These are phyloP conservation scores for Aegle marmelos DNA, from an alignment of 345 rosid species.

Conservation along the genomic window DNA sequence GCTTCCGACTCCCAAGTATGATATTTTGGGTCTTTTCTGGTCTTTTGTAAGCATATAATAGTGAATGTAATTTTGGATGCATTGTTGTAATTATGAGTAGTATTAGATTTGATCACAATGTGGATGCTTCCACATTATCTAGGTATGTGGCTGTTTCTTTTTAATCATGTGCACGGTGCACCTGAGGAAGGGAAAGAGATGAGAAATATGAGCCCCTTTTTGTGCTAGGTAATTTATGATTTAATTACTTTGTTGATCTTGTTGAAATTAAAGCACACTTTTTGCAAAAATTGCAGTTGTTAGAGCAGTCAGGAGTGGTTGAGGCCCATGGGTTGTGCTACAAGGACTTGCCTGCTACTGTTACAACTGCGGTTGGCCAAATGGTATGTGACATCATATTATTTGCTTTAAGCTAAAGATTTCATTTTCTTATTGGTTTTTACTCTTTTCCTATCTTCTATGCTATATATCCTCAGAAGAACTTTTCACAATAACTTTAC, in stretches of 20 bases:
- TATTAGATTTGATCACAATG: background rate
- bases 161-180: background rate
- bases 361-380: conserved; percentile 69
- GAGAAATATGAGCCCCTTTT: background rate
- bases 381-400: conserved; percentile 47
- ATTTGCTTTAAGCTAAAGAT: conserved; percentile 2
- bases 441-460: background rate
- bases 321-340: conserved; percentile 52
- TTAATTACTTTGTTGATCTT: background rate
- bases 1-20: background rate
- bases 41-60: background rate
- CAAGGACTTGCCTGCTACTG: conserved; percentile 41
- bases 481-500: background rate
- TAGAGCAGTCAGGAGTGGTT: conserved; percentile 61
- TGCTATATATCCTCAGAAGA: background rate
- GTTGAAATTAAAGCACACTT: background rate
- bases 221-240: background rate
- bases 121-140: background rate
- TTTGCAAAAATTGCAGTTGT: conserved; percentile 37
- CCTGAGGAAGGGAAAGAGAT: background rate
- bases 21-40: background rate
- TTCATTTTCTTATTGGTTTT: conserved; percentile 6
- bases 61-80: background rate
- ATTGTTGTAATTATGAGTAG: background rate
- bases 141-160: background rate